Evolutionary conservation across 352 stramenopile species (phyloP).

Genomic region (Phytophthora rubi): DNA sequence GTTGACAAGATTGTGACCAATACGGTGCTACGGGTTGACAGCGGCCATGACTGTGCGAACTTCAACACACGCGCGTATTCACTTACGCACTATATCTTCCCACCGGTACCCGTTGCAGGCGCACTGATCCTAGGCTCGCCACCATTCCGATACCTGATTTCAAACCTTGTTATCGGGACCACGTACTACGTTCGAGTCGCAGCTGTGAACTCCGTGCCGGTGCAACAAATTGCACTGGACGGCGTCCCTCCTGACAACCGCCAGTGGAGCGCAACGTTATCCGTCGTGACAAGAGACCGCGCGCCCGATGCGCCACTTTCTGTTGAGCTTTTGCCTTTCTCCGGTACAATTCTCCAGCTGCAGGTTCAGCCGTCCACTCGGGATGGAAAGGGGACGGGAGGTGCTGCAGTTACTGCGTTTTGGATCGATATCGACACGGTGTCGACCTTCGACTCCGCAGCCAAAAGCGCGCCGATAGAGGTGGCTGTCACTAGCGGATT

Average conservation of each 20-base stretch:
- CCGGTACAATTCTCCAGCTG: conserved; percentile 68
- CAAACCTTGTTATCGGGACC: conserved; percentile 60
- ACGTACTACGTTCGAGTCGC: conserved; percentile 94
- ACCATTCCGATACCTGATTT: conserved; percentile 84
- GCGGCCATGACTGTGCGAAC: conserved; percentile 38
- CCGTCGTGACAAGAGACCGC: conserved; percentile 81
- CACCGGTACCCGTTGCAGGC: conserved; percentile 57
- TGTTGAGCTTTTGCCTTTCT: conserved; percentile 67
- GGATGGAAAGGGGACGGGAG: conserved; percentile 62
- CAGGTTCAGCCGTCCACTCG: conserved; percentile 74
- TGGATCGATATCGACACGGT: conserved; percentile 77
- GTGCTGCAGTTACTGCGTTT: conserved; percentile 55
- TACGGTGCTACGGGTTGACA: conserved; percentile 33
- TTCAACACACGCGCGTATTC: conserved; percentile 59
- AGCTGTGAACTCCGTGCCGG: conserved; percentile 89
- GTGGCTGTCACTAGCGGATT: conserved; percentile 27
- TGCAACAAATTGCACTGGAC: conserved; percentile 84
- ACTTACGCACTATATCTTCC: conserved; percentile 70
- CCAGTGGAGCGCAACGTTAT: conserved; percentile 88
- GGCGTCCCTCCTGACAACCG: conserved; percentile 89
- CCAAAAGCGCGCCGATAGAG: conserved; percentile 53
- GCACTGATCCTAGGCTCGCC: conserved; percentile 73
- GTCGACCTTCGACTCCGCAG: conserved; percentile 72
- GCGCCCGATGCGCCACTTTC: conserved; percentile 74
- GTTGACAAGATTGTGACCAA: conserved; percentile 21